A percentile compares a stretch with the other conserved stretches of the same genome.
These are phyloP conservation scores for Microcyclospora tardicrescens DNA, from an alignment of 2,329 filamentous ascomycete species.

Conservation along the genomic window DNA sequence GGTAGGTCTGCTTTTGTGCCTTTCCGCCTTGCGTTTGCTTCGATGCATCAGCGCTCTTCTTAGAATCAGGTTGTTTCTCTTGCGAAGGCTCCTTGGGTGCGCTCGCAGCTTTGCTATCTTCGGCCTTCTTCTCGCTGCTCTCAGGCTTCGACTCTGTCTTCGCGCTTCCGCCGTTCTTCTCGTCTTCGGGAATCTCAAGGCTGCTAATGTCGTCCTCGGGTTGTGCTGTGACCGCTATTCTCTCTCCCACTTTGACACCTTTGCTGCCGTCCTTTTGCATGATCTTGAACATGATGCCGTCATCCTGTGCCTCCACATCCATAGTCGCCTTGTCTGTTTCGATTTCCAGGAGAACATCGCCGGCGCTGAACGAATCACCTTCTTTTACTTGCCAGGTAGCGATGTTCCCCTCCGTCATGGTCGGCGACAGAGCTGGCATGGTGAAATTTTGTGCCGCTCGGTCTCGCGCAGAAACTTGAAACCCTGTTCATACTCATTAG, in stretches of 20 bases:
- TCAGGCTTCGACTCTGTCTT: conserved; percentile 10
- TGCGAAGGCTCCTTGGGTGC: conserved; percentile 1
- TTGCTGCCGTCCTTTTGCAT: conserved; percentile 61
- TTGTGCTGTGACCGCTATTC: conserved; percentile 76
- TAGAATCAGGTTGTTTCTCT: conserved; percentile 1
- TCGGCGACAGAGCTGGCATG: conserved; percentile 83
- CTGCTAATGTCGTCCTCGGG: conserved; percentile 62
- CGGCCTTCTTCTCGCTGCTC: conserved; percentile 13
- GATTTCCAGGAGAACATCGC: conserved; percentile 81
- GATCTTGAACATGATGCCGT: conserved; percentile 77
- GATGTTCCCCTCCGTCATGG: conserved; percentile 90
- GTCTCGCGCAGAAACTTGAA: conserved; percentile 14
- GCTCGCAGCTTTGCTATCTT: conserved; percentile 6
- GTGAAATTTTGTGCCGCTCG: conserved; percentile 74
- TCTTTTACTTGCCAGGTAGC: conserved; percentile 76
- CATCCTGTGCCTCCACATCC: conserved; percentile 88
- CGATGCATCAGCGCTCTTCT: not conserved
- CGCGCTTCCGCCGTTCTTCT: conserved; percentile 26
- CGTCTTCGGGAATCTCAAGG: conserved; percentile 62
- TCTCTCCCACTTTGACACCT: conserved; percentile 60
- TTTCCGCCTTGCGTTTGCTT: conserved; percentile 7
- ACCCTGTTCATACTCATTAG: conserved; percentile 11
- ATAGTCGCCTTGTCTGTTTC: conserved; percentile 91
- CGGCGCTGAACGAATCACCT: conserved; percentile 67
- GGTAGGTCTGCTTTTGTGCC: conserved; percentile 53